These are phyloP conservation scores for Hirsutella rhossiliensis DNA, from an alignment of 2,329 filamentous ascomycete genomes.

Conservation along the genomic window DNA sequence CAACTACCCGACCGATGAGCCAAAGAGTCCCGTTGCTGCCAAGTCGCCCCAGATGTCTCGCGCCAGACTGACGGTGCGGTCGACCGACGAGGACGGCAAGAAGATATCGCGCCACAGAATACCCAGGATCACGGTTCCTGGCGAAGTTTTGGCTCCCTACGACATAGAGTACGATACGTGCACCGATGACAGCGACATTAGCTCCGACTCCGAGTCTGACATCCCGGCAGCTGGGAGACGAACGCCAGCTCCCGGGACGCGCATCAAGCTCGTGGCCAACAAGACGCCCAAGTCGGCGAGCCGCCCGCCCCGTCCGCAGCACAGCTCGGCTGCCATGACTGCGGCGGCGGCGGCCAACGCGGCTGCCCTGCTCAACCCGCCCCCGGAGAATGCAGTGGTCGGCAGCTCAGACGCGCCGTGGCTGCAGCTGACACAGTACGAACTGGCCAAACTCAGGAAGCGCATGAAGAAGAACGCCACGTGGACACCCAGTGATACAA, in stretches of 20 bases:
- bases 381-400: conserved; percentile 45
- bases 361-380: conserved; percentile 37
- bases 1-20: conserved; percentile 43
- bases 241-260: conserved; percentile 24
- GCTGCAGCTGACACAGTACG: conserved; percentile 52
- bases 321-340: conserved; percentile 20
- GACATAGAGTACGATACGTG: conserved; percentile 50
- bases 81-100: conserved; percentile 30
- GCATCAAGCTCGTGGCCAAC: conserved; percentile 35
- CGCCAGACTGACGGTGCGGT: conserved; percentile 32
- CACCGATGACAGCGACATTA: conserved; percentile 39
- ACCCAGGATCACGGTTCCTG: conserved; percentile 52
- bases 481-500: conserved; percentile 75
- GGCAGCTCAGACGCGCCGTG: conserved; percentile 51
- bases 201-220: conserved; percentile 37
- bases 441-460: conserved; percentile 60
- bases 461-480: conserved; percentile 87
- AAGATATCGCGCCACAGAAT: conserved; percentile 33
- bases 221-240: conserved; percentile 22
- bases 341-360: conserved; percentile 28
- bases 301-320: conserved; percentile 19
- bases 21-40: conserved; percentile 35
- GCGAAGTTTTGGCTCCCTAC: conserved; percentile 53
- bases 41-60: conserved; percentile 43
- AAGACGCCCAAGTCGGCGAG: conserved; percentile 34